Evolutionary conservation across 1,139 yeast species (phyloP).

Genomic region (Zygoascus hellenicus): DNA sequence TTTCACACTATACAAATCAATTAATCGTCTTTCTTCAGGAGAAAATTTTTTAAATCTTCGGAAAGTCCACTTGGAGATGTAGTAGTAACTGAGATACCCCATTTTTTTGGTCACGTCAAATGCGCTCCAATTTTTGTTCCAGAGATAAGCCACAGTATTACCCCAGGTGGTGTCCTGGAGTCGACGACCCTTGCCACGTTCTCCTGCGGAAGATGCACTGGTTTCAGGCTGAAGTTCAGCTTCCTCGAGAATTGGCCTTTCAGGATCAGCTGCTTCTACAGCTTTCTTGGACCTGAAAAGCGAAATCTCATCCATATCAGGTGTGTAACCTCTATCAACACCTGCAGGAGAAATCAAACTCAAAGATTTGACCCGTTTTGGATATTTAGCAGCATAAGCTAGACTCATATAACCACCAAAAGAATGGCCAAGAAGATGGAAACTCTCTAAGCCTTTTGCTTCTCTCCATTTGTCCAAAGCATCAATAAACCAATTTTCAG

Average conservation of each 20-base stretch:
- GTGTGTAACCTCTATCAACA: constrained; percentile 38
- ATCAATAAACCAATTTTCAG: constrained; percentile 74
- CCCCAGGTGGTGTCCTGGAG: not conserved
- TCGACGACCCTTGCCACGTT: no score
- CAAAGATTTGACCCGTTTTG: constrained; percentile 55
- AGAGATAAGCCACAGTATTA: constrained; percentile 29
- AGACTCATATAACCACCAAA: constrained; percentile 86
- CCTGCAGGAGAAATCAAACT: constrained; percentile 88
- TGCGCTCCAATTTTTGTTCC: constrained; percentile 39
- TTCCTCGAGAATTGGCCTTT: not conserved
- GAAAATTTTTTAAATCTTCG: constrained; percentile 36
- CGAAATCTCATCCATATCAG: constrained; percentile 23
- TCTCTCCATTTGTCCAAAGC: constrained; percentile 78
- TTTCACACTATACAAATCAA: constrained; percentile 55
- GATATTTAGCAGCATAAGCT: constrained; percentile 72
- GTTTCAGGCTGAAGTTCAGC: constrained; percentile 1
- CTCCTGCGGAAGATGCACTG: no score
- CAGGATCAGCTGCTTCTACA: constrained; percentile 4
- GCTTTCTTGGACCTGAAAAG: not conserved
- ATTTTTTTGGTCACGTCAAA: constrained; percentile 35
- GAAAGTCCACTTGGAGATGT: constrained; percentile 38
- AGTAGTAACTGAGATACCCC: constrained; percentile 38
- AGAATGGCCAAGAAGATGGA: constrained; percentile 83
- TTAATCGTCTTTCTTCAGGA: constrained; percentile 25
- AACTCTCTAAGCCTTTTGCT: constrained; percentile 43